phyloP scores from a whole-genome alignment of 257 asterid genomes.

The Rehmannia glutinosa region DNA sequence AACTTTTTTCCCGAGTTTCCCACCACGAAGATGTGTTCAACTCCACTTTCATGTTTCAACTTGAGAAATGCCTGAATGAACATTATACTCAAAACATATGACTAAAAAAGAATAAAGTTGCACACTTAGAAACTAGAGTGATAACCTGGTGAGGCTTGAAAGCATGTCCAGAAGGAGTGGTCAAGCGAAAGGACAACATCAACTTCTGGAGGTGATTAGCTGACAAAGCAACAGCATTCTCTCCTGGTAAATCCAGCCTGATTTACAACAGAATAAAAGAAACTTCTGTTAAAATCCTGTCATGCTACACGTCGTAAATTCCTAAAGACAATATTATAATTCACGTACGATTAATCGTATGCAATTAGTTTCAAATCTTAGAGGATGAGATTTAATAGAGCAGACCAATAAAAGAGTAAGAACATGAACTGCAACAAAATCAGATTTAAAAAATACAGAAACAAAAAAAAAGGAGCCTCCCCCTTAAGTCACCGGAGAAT shows the following conservation, averaged over 20 bases:
- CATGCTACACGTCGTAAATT: neutral
- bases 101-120: neutral
- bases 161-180: conserved; percentile 67
- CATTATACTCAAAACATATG: conserved; percentile 14
- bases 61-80: conserved; percentile 76
- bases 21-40: conserved; percentile 87
- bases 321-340: neutral
- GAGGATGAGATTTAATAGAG: neutral
- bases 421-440: conserved; percentile 2
- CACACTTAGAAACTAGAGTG: neutral
- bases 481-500: too few relatives aligned
- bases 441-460: neutral
- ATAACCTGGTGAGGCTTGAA: conserved; percentile 92
- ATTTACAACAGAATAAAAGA: conserved; percentile 10
- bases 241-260: conserved; percentile 67
- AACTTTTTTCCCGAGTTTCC: conserved; percentile 63
- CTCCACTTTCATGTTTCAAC: conserved; percentile 77
- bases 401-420: neutral
- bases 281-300: neutral
- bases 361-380: neutral
- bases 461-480: too few relatives aligned
- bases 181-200: conserved; percentile 61
- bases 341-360: neutral
- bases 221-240: conserved; percentile 51
- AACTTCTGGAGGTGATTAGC: conserved; percentile 98